Base-by-base conservation (phyloP, 305 asterid species). In the Fraxinus greggii region DNA sequence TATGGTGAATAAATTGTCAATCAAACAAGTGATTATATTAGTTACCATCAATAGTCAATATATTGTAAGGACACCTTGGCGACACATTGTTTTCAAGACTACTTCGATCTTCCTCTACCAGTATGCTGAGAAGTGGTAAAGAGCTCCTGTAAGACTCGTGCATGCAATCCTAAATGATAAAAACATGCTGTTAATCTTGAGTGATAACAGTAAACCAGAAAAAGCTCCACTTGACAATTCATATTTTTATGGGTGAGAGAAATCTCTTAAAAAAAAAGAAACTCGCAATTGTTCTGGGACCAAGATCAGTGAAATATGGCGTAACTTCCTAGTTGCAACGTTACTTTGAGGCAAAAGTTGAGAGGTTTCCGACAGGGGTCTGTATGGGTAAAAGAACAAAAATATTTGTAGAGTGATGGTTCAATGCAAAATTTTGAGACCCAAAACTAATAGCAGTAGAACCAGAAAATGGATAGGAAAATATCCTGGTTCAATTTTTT, bases 71-170 rank as follows among this genome's bases (percentile, higher is more conserved):
- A 72, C 86, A 88, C 65, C 90, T 88, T 29, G 95, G 89, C 85
- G 95, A 89, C 45, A 91, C 97, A 77, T 91, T 92, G 70, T 90
- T 91, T 77, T 91, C 94, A 81, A 93, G 92, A 88, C 98, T 93
- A 75, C 93, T 83, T 79, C 89, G 91, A 79, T 93, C 98, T 84
- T 92, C 98, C 87, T 96, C 98, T 83, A 90, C 92, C 40, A 93
- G 92, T 76, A 92, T 89, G 80, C 86, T 74, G 83, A 91, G 98
- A 86, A 92, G 93, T 40, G 97, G 97, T 85, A 94, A 81, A 42
- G 97, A 84, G 84, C 87, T 90, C 81, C 89, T 86, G 84, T 90
- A 93, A 23, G 97, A 59, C 79, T 94, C 99, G 45, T 92, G 97
- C 91, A 94, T 87, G 85, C 98, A 93, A 76, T 92, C 98, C 99